Evolutionary conservation across 345 rosid genomes (phyloP).

Genomic region (Murraya paniculata): DNA sequence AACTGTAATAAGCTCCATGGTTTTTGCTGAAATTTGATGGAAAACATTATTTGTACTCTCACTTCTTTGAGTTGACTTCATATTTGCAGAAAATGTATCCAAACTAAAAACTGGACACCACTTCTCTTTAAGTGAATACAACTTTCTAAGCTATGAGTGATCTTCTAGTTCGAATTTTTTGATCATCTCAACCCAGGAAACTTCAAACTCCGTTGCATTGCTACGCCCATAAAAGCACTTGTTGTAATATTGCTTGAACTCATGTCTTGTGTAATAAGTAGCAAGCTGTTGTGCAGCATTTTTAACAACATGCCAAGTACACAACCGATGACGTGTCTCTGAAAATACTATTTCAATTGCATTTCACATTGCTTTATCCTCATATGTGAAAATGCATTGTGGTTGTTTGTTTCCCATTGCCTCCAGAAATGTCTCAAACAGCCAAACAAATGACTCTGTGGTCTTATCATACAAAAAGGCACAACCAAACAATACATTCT

Average conservation of each 20-base stretch:
- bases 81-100: neutral
- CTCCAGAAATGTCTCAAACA: neutral
- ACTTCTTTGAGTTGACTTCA: too few relatives aligned
- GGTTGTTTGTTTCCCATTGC: neutral
- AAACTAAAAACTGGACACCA: neutral
- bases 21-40: too few relatives aligned
- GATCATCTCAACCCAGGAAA: neutral
- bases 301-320: neutral
- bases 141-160: neutral
- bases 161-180: neutral
- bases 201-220: neutral
- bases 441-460: neutral
- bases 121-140: neutral
- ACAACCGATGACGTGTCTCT: neutral
- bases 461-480: neutral
- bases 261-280: neutral
- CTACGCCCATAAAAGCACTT: too few relatives aligned
- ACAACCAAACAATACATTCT: neutral
- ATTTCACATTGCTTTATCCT: neutral
- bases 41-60: too few relatives aligned
- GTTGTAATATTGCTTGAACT: too few relatives aligned
- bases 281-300: neutral
- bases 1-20: too few relatives aligned
- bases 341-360: neutral
- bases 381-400: neutral